Base-by-base conservation (phyloP, 108 stramenopile genomes). In the Discostella pseudostelligera region DNA sequence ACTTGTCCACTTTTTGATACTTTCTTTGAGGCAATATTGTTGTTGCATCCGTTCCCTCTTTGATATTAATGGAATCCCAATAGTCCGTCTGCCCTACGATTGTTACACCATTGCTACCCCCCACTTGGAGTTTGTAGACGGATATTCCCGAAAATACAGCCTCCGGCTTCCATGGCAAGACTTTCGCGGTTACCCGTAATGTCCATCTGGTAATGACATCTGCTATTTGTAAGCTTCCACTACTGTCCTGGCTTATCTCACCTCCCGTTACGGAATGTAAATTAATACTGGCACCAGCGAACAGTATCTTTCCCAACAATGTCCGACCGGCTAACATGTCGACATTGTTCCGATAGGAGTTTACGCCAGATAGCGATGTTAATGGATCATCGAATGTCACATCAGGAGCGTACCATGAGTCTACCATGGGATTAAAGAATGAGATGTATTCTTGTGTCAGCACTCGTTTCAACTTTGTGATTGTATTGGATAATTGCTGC, bases 61-160 rank as follows among this genome's bases (percentile, higher is more conserved):
- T 36, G 24, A 96, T 78, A 59, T 97, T 96, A 78, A 97, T 93
- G 11, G 84, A 87, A 69, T 97, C 97, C 97, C 97, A 97, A 69
- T 87, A 97, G 79, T 97, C 97, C 21, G 62, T 83, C 79, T 97
- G 97, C 20, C 79, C 79, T 19, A 62, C 45, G 29, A 95, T 82
- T 14, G 66, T 47, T 13, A 91, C 81, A 32, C 89, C 89, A 54
- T 81, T 68, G 9, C 59, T 37, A 8, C 78, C 84, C 46, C 78
- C 82, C 12, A 69, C 61, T 65, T 76, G 57, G 0, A 96, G 80
- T 48, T 87, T 72, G 69, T 97, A 97, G 4, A 87, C 89, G n/a
- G 89, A 92, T 25, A 97, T 76, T n/a, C 97, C 97, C 10, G 92
- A 88, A 69, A 97, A 97, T 20, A 92, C 70, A 8, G 93, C 92